These are phyloP conservation scores for Suillus brevipes DNA, from an alignment of 768 basidiomycete genomes.

Conservation along the genomic window DNA sequence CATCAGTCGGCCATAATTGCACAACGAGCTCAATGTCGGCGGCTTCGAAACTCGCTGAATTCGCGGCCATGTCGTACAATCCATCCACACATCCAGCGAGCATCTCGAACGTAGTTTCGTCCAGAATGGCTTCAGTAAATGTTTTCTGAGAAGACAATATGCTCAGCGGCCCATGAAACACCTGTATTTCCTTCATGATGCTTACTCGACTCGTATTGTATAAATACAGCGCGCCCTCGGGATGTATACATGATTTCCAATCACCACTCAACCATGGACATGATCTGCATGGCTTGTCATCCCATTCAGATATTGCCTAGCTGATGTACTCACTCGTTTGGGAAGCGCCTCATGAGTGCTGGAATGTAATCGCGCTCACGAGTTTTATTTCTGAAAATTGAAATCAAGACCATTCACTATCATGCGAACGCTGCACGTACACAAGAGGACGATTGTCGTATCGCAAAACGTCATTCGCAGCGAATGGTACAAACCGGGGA, in stretches of 20 bases:
- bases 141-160: background rate
- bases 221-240: constrained; percentile 1
- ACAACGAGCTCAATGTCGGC: background rate
- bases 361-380: background rate
- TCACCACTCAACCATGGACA: background rate
- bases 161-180: background rate
- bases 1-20: background rate
- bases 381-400: background rate
- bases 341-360: background rate
- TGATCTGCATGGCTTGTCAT: background rate
- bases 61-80: background rate
- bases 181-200: background rate
- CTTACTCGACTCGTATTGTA: background rate
- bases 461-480: background rate
- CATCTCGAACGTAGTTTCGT: background rate
- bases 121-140: background rate
- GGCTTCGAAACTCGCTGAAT: background rate
- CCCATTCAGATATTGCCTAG: background rate
- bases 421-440: background rate
- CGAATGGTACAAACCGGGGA: background rate
- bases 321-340: background rate
- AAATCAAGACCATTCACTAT: background rate
- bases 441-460: background rate
- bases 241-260: background rate
- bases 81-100: background rate